Base-by-base conservation (phyloP, 129 eudicot species). In the Artemisia tridentata region DNA sequence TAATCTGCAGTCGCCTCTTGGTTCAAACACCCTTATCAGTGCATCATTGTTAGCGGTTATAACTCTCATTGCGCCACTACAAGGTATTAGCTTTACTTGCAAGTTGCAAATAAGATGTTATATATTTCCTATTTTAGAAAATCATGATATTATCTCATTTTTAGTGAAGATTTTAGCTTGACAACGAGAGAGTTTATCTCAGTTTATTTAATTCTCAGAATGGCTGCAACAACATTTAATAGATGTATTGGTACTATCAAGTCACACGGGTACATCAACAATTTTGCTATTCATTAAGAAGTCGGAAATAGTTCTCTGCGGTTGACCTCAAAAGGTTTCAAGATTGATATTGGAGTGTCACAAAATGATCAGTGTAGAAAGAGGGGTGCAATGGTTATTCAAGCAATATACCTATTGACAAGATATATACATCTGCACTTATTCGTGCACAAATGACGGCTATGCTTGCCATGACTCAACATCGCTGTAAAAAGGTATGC, bases 361-460 rank as follows among this genome's bases (percentile, higher is more conserved):
- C 67, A 78, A 63, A 70, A 64, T 59, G 82, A 67, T 53, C 76
- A 70, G 65, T 75, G 73, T 65, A 75, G 71, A 64, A 80, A 78
- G 79, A 85, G 66, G 71, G 77, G 68, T 14, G 78, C 79, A 54
- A 38, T 82, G 67, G 74, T 76, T 21, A 64, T 83, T 76, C 11
- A 59, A 84, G 97, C 80, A 88, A 88, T 77, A 88, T 91, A 68
- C 97, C 97, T 7, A 84, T 91, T 14, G 97, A 91, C 71, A 79
- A 84, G 83, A 88, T 91, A 46, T 88, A 80, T 60, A 91, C 97
- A 15, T 91, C 97, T 66, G 80, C 96, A 18, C 72, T 91, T 43
- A 91, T 91, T 79, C 97, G 97, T 74, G 97, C 97, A 21, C 97
- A 91, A 69, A 91, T 91, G 97, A 91, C 96, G 12, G 95, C 96